Conservation (phyloP, 2,329 filamentous ascomycete genomes). For the Claviceps pazoutovae region DNA sequence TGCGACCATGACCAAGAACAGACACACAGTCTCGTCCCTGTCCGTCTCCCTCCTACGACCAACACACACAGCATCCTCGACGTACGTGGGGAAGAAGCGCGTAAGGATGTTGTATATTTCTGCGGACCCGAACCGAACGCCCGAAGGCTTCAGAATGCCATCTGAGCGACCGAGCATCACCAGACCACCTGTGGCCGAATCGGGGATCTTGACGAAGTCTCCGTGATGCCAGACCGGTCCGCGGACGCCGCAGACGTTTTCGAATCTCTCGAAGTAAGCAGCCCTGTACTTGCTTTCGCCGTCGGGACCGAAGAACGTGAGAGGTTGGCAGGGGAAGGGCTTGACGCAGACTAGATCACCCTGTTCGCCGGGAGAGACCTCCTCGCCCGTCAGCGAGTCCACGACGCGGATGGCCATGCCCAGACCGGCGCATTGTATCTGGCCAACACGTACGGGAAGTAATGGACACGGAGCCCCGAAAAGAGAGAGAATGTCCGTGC, state of each 20-base stretch:
- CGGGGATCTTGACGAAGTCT: conserved; percentile 63
- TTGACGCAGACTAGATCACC: conserved; percentile 79
- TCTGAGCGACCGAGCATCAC: conserved; percentile 88
- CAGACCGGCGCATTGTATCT: conserved; percentile 65
- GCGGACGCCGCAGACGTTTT: conserved; percentile 23
- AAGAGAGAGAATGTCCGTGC: conserved; percentile 90
- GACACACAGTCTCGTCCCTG: conserved; percentile 69
- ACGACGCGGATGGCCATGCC: conserved; percentile 62
- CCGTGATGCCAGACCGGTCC: conserved; percentile 76
- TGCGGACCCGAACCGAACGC: conserved; percentile 81
- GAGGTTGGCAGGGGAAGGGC: conserved; percentile 82
- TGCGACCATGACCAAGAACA: conserved; percentile 69
- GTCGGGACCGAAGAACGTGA: conserved; percentile 65
- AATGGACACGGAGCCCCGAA: conserved; percentile 77
- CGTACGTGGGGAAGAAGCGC: conserved; percentile 61
- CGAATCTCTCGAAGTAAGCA: conserved; percentile 81
- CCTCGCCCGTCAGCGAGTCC: conserved; percentile 41
- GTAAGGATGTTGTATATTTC: conserved; percentile 95
- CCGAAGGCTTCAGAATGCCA: conserved; percentile 82
- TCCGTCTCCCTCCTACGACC: conserved; percentile 60
- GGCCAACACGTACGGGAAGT: conserved; percentile 55
- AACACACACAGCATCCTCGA: conserved; percentile 81
- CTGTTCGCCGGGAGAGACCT: conserved; percentile 47
- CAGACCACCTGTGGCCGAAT: conserved; percentile 59
- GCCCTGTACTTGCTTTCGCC: conserved; percentile 60